A percentile compares a stretch with the other conserved stretches of the same genome.
Evolutionary conservation across 2,329 filamentous ascomycete genomes (phyloP).

Genomic region (Trichoderma semiorbis): DNA sequence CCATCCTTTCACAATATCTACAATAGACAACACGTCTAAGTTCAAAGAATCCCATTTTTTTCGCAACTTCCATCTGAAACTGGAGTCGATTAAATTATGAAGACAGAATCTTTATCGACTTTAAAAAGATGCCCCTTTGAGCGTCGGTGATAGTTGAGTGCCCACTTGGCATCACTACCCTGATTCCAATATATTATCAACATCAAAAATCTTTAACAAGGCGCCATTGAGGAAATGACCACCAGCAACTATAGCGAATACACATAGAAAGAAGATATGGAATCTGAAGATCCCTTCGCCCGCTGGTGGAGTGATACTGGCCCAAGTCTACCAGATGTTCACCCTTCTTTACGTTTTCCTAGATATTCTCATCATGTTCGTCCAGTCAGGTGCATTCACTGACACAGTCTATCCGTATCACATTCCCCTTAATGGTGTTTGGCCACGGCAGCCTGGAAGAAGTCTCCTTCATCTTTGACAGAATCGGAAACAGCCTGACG

Average conservation of each 20-base stretch:
- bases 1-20: too few relatives aligned
- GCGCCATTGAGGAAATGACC: neutral
- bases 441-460: neutral
- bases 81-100: too few relatives aligned
- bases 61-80: too few relatives aligned
- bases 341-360: neutral
- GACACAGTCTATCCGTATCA: neutral
- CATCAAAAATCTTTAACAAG: neutral
- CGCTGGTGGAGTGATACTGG: neutral
- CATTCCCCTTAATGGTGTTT: neutral
- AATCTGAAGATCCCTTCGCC: too few relatives aligned
- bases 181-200: neutral
- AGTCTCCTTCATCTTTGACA: neutral
- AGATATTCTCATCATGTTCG: neutral
- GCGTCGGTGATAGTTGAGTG: neutral
- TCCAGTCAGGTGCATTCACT: neutral
- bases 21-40: too few relatives aligned
- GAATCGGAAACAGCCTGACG: neutral
- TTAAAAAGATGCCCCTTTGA: neutral
- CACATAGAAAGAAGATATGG: fast-evolving
- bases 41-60: too few relatives aligned
- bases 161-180: neutral
- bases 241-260: neutral
- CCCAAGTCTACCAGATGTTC: neutral
- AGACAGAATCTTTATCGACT: too few relatives aligned